phyloP scores from a whole-genome alignment of 2,329 filamentous ascomycete species.

The Alternaria dauci region DNA sequence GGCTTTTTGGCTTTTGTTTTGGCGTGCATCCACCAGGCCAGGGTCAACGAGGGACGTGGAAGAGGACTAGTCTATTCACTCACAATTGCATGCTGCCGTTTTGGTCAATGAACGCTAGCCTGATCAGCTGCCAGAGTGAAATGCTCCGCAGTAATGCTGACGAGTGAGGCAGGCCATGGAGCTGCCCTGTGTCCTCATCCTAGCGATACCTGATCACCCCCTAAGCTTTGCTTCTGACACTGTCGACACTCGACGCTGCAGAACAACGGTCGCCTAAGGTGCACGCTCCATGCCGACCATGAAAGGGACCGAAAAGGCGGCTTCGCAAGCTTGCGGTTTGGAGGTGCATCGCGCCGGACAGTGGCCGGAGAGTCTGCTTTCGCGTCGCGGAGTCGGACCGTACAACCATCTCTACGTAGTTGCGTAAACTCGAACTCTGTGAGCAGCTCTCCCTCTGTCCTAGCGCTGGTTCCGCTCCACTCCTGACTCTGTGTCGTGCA shows the following conservation, averaged over 20 bases:
- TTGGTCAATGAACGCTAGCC: conserved; percentile 30
- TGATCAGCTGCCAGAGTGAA: conserved; percentile 25
- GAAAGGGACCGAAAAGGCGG: conserved; percentile 26
- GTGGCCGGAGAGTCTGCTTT: conserved; percentile 24
- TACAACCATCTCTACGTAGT: conserved; percentile 33
- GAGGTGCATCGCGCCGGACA: conserved; percentile 24
- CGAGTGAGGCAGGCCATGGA: conserved; percentile 26
- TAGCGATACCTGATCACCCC: conserved; percentile 3
- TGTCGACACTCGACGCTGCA: conserved; percentile 11
- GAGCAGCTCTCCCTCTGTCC: conserved; percentile 14
- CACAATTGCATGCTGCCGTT: conserved; percentile 38
- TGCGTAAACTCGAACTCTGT: conserved; percentile 30
- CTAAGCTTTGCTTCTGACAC: conserved; percentile 12
- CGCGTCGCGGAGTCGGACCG: conserved; percentile 32
- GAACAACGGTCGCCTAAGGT: conserved; percentile 20
- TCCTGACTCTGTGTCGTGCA: conserved; percentile 28
- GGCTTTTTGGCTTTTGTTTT: conserved; percentile 38
- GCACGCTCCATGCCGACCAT: not conserved
- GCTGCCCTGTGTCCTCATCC: conserved; percentile 20
- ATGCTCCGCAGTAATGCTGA: conserved; percentile 28
- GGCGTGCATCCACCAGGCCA: conserved; percentile 32
- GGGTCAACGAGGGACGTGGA: conserved; percentile 17
- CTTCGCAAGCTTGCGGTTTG: conserved; percentile 13
- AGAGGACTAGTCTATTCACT: conserved; percentile 26
- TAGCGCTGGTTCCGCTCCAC: conserved; percentile 33